Conservation (phyloP, 2,329 filamentous ascomycete species). For the Pseudopithomyces maydicus region DNA sequence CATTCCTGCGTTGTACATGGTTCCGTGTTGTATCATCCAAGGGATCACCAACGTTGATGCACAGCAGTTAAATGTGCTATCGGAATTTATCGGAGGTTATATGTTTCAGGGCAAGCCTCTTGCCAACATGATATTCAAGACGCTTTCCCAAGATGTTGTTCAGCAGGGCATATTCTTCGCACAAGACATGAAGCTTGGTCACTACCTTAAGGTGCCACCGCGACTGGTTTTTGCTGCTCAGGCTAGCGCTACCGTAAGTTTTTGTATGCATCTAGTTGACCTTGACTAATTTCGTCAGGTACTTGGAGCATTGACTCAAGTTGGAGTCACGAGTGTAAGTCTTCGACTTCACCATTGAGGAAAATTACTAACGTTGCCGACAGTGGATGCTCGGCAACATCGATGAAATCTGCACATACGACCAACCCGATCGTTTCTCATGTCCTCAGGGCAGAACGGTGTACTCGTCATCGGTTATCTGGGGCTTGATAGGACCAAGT, state of each 20-base stretch:
- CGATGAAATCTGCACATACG: constrained; percentile 74
- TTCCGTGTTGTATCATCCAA: constrained; percentile 5
- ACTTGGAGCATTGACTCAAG: constrained; percentile 79
- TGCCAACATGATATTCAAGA: constrained; percentile 92
- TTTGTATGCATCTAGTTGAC: constrained; percentile 71
- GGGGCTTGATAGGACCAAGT: constrained; percentile 82
- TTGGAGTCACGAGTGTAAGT: constrained; percentile 71
- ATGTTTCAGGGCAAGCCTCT: constrained; percentile 86
- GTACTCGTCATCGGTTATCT: constrained; percentile 88
- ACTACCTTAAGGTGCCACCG: constrained; percentile 71
- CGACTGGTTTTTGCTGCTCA: constrained; percentile 2
- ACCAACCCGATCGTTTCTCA: constrained; percentile 83
- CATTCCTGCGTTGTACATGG: constrained; percentile 3
- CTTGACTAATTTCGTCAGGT: constrained; percentile 63
- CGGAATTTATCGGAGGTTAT: constrained; percentile 80
- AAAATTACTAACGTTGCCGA: not conserved
- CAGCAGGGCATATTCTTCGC: constrained; percentile 89
- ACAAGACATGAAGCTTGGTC: constrained; percentile 82
- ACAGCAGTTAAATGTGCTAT: constrained; percentile 78
- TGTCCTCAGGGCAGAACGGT: constrained; percentile 86
- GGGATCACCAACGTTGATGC: constrained; percentile 63
- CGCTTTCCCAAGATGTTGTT: constrained; percentile 86
- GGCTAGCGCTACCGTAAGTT: constrained; percentile 53
- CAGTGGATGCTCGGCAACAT: constrained; percentile 82
- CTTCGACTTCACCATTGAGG: not conserved